Percentiles rank a stretch among this genome's conserved stretches.
phyloP scores from a whole-genome alignment of 164 flowering plant species.

The Chloranthus sessilifolius region DNA sequence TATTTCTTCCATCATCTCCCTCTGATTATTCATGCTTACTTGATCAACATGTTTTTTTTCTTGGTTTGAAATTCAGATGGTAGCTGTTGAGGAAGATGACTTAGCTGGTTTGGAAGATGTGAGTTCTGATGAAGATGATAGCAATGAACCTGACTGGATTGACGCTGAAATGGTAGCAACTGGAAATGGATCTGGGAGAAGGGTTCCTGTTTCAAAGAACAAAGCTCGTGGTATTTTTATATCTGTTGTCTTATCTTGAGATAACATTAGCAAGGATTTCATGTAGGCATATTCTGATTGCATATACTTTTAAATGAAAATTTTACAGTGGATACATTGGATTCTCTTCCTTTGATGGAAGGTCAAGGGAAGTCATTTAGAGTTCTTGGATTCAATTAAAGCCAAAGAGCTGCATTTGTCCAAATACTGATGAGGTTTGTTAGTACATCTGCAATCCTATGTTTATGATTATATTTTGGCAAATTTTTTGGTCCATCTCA shows the following conservation, averaged over 20 bases:
- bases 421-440: conserved; percentile 89
- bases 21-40: too few species aligned
- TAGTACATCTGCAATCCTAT: neutral
- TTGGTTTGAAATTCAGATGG: conserved; percentile 55
- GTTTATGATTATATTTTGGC: neutral
- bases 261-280: neutral
- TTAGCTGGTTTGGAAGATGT: conserved; percentile 95
- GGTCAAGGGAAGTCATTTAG: conserved; percentile 92
- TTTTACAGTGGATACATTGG: conserved; percentile 49
- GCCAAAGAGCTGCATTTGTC: conserved; percentile 85
- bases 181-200: conserved; percentile 45
- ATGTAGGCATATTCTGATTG: conserved; percentile 1
- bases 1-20: too few species aligned
- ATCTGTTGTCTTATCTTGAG: neutral
- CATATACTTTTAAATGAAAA: conserved; percentile 4
- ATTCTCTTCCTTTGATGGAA: conserved; percentile 83
- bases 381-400: conserved; percentile 88
- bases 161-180: conserved; percentile 49
- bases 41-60: neutral
- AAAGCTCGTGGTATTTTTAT: conserved; percentile 66
- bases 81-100: conserved; percentile 93
- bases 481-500: too few species aligned
- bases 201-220: conserved; percentile 39
- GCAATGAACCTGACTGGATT: conserved; percentile 76
- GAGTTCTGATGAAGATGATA: conserved; percentile 85